Conservation (phyloP, 192 early-diverging fungal species). For the Coemansia nantahalensis region DNA sequence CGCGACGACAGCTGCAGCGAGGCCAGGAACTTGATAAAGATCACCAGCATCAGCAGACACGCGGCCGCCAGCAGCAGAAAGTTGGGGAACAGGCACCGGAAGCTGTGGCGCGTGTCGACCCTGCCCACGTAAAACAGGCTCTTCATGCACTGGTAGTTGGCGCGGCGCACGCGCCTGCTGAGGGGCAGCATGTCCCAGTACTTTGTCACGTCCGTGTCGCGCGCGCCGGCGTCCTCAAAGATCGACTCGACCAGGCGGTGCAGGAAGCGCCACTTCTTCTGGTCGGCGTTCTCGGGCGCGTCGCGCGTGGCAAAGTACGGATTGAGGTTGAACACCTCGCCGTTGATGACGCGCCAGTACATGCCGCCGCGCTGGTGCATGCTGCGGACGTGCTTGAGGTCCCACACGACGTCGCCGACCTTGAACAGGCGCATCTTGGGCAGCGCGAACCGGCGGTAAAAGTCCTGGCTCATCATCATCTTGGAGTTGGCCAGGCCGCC, state of each 20-base stretch:
- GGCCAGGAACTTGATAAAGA: constrained; percentile 77
- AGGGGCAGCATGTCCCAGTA: constrained; percentile 55
- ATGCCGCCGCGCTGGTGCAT: constrained; percentile 46
- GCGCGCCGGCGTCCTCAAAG: constrained; percentile 57
- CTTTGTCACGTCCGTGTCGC: constrained; percentile 54
- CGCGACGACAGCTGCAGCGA: constrained; percentile 70
- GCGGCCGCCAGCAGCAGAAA: constrained; percentile 81
- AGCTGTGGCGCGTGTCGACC: constrained; percentile 75
- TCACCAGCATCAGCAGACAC: constrained; percentile 72
- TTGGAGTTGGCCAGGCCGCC: constrained; percentile 43
- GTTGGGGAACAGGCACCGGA: constrained; percentile 78
- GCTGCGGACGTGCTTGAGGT: constrained; percentile 49
- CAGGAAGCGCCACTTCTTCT: constrained; percentile 57
- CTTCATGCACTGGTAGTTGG: constrained; percentile 70
- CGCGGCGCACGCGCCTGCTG: constrained; percentile 16
- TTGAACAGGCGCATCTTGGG: constrained; percentile 53
- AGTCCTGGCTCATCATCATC: constrained; percentile 47
- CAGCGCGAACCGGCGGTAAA: constrained; percentile 54
- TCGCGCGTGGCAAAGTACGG: constrained; percentile 59
- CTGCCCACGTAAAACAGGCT: constrained; percentile 79
- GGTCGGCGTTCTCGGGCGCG: constrained; percentile 43
- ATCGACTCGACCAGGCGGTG: constrained; percentile 58
- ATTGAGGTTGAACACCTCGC: constrained; percentile 63
- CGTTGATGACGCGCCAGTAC: constrained; percentile 61
- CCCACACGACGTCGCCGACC: constrained; percentile 59